Base-by-base conservation (phyloP, 2,329 filamentous ascomycete genomes). In the Clarireedia homoeocarpa region DNA sequence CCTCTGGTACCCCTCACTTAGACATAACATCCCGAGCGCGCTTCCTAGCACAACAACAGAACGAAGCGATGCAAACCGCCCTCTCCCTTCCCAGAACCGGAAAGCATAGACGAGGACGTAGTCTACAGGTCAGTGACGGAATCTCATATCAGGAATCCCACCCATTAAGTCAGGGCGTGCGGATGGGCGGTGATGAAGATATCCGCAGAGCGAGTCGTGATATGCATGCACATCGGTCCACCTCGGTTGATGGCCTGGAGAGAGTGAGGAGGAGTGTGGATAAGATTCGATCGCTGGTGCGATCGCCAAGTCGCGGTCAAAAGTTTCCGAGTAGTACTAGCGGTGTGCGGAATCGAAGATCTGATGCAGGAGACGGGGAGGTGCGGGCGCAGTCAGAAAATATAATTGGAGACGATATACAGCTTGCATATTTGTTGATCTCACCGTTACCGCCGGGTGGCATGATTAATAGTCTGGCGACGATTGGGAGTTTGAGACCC, bases 11-110 rank as follows among this genome's bases (percentile, higher is more conserved):
- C 0, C 71, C 83, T 4, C 78, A 83, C 0, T 78, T 83, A 14
- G 86, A 90, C 63, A 88, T 95, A 48, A 75, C 86, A 2, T 73
- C 85, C 0, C 82, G 85, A 47, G 90, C 91, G 0, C 75, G 81
- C 46, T 81, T 83, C 57, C 74, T 95, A 5, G 85, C 88, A 1
- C 75, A 77, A 26, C 79, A 85, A 61, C 84, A 85, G 61, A 83
- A 65, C 20, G 57, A 63, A 30, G n/a, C 56, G 2, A 65, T 67
- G 24, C 55, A 63, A n/a, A 34, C 46, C 9, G 57, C 55, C 5
- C 51, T 63, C 27, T 57, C 59, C 1, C 51, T 67, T 3, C 55
- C 65, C 6, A 48, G 53, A 50, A 40, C 57, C 10, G 36, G 54
- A 26, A 39, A 48, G 2, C 58, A 58, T 48, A 42, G 50, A 10